Percentiles rank a stretch among this genome's conserved stretches.
phyloP scores from a whole-genome alignment of 2,329 filamentous ascomycete species.

The Colletotrichum simmondsii region DNA sequence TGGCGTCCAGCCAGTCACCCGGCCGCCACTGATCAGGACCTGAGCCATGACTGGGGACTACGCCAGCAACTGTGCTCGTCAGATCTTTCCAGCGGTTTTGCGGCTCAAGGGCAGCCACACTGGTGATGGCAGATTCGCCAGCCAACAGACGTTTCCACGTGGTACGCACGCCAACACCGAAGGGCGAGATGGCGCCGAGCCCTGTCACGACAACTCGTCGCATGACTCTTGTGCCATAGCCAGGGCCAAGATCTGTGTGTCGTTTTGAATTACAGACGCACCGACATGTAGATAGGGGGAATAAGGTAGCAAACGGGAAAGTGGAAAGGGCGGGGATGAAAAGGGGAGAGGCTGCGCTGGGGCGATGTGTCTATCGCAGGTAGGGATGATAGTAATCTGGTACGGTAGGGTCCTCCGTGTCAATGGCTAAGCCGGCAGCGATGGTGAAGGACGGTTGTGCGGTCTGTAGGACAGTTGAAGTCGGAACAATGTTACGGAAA shows the following conservation, averaged over 20 bases:
- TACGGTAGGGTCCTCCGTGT: not conserved
- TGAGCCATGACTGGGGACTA: slow-evolving; percentile 70
- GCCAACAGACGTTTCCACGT: slow-evolving; percentile 87
- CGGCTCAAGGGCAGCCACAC: slow-evolving; percentile 70
- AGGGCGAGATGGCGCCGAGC: slow-evolving; percentile 82
- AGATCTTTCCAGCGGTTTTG: slow-evolving; percentile 73
- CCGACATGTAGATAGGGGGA: slow-evolving; percentile 9
- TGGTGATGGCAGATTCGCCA: slow-evolving; percentile 83
- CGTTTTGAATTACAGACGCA: slow-evolving; percentile 5
- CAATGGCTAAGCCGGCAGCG: not conserved
- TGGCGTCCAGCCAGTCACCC: slow-evolving; percentile 62
- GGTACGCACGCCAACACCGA: slow-evolving; percentile 80
- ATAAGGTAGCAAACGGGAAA: not conserved
- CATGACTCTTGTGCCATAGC: slow-evolving; percentile 59
- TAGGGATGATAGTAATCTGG: not conserved
- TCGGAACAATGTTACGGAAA: slow-evolving; percentile 24
- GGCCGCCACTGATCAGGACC: slow-evolving; percentile 59
- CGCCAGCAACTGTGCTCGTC: slow-evolving; percentile 85
- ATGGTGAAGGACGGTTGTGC: not conserved
- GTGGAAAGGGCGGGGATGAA: slow-evolving; percentile 1
- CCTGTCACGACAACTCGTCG: slow-evolving; percentile 86
- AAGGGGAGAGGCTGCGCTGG: not conserved
- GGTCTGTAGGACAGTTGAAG: slow-evolving; percentile 6
- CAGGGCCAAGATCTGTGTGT: slow-evolving; percentile 31
- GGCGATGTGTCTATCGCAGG: not conserved